Evolutionary conservation across 805 yeast species (phyloP).

Genomic region (Suhomyces pyralidae): DNA sequence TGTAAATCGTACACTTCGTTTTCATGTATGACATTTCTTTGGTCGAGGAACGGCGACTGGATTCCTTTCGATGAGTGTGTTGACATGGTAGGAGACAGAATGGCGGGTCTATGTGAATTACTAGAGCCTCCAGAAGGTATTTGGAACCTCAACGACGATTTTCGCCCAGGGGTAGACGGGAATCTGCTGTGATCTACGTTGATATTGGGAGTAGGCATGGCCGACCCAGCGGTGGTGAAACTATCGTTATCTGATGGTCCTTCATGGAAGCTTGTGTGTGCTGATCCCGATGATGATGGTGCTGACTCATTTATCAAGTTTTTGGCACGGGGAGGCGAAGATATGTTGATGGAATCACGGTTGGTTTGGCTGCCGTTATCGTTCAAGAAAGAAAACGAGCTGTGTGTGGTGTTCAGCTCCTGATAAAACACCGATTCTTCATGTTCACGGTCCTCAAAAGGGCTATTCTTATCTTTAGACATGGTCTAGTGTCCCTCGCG

Average conservation of each 20-base stretch:
- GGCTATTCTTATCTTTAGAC: neutral
- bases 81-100: conserved; percentile 4
- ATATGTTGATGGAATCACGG: neutral
- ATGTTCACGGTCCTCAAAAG: neutral
- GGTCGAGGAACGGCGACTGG: conserved; percentile 32
- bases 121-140: conserved; percentile 16
- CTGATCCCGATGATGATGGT: neutral
- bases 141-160: conserved; percentile 29
- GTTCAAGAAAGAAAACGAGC: conserved; percentile 2
- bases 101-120: conserved; percentile 6
- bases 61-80: conserved; percentile 3
- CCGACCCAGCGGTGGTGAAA: conserved; percentile 6
- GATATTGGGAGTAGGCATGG: conserved; percentile 26
- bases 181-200: conserved; percentile 12
- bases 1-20: conserved; percentile 22
- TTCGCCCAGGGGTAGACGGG: conserved; percentile 13
- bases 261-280: neutral
- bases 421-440: neutral
- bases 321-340: neutral
- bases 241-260: neutral
- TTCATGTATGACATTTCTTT: conserved; percentile 17
- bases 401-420: conserved; percentile 1
- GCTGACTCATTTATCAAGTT: neutral
- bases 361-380: neutral
- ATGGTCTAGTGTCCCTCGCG: neutral